phyloP scores from a whole-genome alignment of 345 rosid genomes.

The Dimocarpus longan region DNA sequence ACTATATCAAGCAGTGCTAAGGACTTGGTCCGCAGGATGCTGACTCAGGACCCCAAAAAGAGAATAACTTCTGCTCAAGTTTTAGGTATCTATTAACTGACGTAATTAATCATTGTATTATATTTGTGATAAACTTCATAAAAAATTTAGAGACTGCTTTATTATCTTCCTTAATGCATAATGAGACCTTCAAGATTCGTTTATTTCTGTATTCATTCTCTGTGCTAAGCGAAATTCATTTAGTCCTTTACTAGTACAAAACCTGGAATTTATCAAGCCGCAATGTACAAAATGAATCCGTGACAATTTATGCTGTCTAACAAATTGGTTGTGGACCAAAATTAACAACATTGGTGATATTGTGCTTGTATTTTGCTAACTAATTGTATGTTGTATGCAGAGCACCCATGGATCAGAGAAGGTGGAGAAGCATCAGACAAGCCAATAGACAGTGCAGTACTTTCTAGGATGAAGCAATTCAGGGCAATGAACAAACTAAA shows the following conservation, averaged over 20 bases:
- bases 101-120: neutral
- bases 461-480: constrained; percentile 93
- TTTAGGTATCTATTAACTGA: constrained; percentile 47
- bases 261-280: neutral
- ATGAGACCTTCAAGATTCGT: neutral
- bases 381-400: constrained; percentile 27
- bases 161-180: neutral
- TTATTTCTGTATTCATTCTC: neutral
- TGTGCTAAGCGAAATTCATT: neutral
- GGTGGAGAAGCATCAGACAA: constrained; percentile 86
- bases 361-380: neutral
- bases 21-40: constrained; percentile 76
- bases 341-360: neutral
- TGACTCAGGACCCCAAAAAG: constrained; percentile 66
- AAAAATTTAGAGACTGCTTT: too few species aligned
- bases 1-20: constrained; percentile 75
- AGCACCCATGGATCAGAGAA: constrained; percentile 76
- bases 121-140: neutral
- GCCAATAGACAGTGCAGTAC: constrained; percentile 88
- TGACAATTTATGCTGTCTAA: neutral
- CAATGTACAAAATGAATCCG: neutral
- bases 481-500: constrained; percentile 93
- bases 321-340: neutral
- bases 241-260: neutral
- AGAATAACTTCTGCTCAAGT: constrained; percentile 75